Evolutionary conservation across 1,284 basidiomycete genomes (phyloP), one percentile per base, ranked within the genome.

Genomic region (Trichosporon sp.): DNA sequence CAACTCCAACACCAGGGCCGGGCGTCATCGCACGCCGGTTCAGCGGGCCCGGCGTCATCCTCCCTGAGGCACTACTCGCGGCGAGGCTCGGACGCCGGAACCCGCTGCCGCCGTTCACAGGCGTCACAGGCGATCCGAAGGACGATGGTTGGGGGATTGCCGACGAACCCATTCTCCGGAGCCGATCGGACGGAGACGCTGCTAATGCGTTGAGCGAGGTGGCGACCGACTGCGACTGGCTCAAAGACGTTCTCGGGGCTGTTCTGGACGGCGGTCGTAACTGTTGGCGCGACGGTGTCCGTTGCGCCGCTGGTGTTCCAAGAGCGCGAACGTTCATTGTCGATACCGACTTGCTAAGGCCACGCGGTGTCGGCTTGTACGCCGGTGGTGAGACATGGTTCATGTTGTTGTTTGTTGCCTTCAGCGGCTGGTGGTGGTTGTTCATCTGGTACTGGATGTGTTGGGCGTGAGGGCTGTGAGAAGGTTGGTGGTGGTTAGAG

Each of bases 201-300:
- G 59, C 59, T 6, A 63, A 37, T 2, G 59, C 31, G 21, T 32
- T 63, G 59, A 63, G 59, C 59, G 59, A 63, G 16, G 59, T 63
- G 4, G 59, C 59, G 21, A 63, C 59, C 2, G 59, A 63, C 32
- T 63, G 59, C 59, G 74, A 70, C 32, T 69, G 67, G 65, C 70
- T 59, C 14, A 67, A 35, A 19, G 66, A 19, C 51, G 72, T 38
- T 14, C 59, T n/a, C 43, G 54, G 31, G 40, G 54, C 26, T 26
- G 65, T 19, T 8, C 59, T 63, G 6, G 59, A 63, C 59, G 59
- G 59, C 32, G 59, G 59, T 11, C 59, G 59, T 63, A 63, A 35
- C 35, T 63, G 59, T 11, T 63, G 59, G 6, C 59, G 31, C 1
- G 59, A 63, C 21, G 59, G 59, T 37, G 59, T 63, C 16, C 59